phyloP scores from a whole-genome alignment of 164 flowering plant genomes.

The Euptelea pleiosperma region DNA sequence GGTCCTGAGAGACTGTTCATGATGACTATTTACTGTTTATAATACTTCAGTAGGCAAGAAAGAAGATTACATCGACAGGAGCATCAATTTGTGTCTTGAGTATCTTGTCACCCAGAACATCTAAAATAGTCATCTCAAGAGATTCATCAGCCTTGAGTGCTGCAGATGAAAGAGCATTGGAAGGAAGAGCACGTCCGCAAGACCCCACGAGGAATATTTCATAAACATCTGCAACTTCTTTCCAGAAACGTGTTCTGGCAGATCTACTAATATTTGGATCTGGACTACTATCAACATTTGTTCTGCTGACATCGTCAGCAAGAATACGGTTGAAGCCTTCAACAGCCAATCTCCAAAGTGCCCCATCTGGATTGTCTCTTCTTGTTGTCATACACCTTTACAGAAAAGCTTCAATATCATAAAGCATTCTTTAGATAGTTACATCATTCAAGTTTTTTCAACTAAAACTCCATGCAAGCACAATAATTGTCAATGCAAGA shows the following conservation, averaged over 20 bases:
- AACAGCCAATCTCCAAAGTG: constrained; percentile 87
- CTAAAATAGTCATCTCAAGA: constrained; percentile 73
- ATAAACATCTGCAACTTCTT: constrained; percentile 91
- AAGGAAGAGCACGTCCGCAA: constrained; percentile 90
- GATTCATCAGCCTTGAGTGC: constrained; percentile 63
- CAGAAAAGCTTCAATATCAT: constrained; percentile 1
- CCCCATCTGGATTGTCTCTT: constrained; percentile 84
- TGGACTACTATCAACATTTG: constrained; percentile 17
- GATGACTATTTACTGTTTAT: not conserved
- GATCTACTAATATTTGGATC: constrained; percentile 42
- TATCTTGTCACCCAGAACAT: constrained; percentile 70
- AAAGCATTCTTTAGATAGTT: not conserved
- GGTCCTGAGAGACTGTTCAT: not conserved
- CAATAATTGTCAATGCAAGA: too few species aligned
- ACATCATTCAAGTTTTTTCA: too few species aligned
- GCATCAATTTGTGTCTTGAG: constrained; percentile 66
- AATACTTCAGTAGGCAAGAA: constrained; percentile 10
- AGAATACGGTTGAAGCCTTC: constrained; percentile 76
- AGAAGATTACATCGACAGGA: constrained; percentile 66
- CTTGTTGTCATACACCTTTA: constrained; percentile 91
- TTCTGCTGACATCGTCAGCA: constrained; percentile 49
- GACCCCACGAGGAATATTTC: constrained; percentile 88
- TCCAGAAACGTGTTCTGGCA: constrained; percentile 75
- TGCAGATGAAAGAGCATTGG: constrained; percentile 48
- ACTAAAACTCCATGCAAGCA: too few species aligned